A percentile compares a stretch with the other conserved stretches of the same genome.
These are phyloP conservation scores for Typha latifolia DNA, from an alignment of 176 grass and related monocot species.

Conservation along the genomic window DNA sequence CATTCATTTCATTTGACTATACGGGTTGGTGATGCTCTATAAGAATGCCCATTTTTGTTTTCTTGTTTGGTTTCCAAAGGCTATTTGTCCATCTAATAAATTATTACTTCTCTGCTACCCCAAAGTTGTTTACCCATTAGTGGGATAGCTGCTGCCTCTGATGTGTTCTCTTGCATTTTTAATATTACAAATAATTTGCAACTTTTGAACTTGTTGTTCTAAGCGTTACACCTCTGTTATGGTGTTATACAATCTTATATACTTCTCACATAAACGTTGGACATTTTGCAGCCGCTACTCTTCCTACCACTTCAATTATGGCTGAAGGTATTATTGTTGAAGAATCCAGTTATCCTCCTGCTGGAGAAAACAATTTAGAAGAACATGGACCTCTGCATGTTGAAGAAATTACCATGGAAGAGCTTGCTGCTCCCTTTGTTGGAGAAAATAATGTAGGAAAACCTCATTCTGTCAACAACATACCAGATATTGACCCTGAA, in stretches of 20 bases:
- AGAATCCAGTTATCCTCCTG: conserved; percentile 19
- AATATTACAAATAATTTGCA: no score
- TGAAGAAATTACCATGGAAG: conserved; percentile 27
- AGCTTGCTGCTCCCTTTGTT: conserved; percentile 23
- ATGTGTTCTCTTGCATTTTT: background rate
- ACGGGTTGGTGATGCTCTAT: background rate
- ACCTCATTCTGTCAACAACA: conserved; percentile 13
- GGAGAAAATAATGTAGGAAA: conserved; percentile 19
- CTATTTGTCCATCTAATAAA: no score
- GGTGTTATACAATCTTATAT: background rate
- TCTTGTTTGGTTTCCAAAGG: no score
- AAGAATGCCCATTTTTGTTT: background rate
- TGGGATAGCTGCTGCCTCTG: no score
- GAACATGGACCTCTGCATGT: conserved; percentile 6
- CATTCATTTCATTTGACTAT: background rate
- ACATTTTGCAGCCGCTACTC: conserved; percentile 21
- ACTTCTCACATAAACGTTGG: background rate
- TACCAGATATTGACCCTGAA: conserved; percentile 12
- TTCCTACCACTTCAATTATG: conserved; percentile 12
- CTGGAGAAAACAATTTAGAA: conserved; percentile 15
- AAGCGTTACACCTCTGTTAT: no score
- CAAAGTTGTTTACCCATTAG: no score
- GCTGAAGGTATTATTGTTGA: conserved; percentile 19
- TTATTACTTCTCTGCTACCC: no score
- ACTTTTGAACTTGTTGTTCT: no score